phyloP scores from a whole-genome alignment of 1,139 yeast genomes.

The Sugiyamaella novakii region DNA sequence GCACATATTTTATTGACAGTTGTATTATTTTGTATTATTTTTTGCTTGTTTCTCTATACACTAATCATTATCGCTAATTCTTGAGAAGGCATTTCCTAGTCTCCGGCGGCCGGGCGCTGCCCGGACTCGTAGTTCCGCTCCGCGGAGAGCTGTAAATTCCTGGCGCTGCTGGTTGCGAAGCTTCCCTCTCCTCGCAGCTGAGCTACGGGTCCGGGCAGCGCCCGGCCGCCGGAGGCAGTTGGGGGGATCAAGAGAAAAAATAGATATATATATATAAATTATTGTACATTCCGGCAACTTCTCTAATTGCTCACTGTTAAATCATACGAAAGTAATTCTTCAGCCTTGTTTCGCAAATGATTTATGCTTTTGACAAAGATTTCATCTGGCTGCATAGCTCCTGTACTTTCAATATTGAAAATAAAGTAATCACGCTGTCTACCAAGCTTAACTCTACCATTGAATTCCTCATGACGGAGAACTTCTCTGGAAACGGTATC shows the following conservation, averaged over 20 bases:
- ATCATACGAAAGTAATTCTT: constrained; percentile 52
- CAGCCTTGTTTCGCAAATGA: constrained; percentile 82
- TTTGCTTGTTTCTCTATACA: constrained; percentile 3
- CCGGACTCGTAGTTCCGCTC: no score
- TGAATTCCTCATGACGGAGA: constrained; percentile 86
- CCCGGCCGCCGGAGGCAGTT: background rate
- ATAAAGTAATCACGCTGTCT: constrained; percentile 90
- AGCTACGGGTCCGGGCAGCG: background rate
- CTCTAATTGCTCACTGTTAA: constrained; percentile 14
- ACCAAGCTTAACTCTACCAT: constrained; percentile 86
- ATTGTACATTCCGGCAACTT: constrained; percentile 2
- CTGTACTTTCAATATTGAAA: constrained; percentile 90
- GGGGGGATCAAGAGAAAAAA: background rate
- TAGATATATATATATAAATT: constrained; percentile 7
- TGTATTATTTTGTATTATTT: constrained; percentile 15
- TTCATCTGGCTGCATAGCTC: constrained; percentile 96
- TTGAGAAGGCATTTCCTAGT: no score
- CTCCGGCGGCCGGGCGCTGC: no score
- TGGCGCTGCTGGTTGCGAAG: no score
- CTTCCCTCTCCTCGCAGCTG: no score
- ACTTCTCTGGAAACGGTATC: constrained; percentile 98
- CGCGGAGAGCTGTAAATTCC: no score
- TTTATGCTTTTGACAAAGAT: constrained; percentile 88
- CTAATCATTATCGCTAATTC: background rate
- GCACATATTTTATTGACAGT: background rate